Evolutionary conservation across 202 grass and related monocot species (phyloP).

Genomic region (Tripidium arundinaceum): DNA sequence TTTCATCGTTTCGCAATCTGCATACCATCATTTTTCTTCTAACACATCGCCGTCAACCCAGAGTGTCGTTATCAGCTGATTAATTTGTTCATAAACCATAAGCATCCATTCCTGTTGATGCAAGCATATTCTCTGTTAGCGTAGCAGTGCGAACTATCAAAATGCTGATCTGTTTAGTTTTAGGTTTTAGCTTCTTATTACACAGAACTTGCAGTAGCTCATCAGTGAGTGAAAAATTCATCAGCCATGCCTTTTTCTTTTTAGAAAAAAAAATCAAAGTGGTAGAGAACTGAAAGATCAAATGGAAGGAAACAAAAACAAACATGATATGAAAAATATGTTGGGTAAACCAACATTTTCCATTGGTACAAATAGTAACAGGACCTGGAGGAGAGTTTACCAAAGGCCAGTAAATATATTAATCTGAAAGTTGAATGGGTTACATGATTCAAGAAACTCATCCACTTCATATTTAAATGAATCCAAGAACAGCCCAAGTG

Average conservation of each 20-base stretch:
- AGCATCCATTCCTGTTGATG: not conserved
- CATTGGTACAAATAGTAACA: not conserved
- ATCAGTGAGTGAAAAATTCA: not conserved
- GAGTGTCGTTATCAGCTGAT: not conserved
- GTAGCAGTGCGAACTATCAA: not conserved
- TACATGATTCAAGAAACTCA: conserved; percentile 59
- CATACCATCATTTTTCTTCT: not conserved
- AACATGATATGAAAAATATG: not conserved
- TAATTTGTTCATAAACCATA: not conserved
- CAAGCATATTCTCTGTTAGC: not conserved
- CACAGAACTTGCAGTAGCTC: not conserved
- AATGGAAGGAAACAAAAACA: not conserved
- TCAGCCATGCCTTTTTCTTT: not conserved
- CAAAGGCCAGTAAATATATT: conserved; percentile 63
- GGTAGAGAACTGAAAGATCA: not conserved
- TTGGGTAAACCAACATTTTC: conserved; percentile 1
- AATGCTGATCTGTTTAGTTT: not conserved
- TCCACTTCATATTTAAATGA: conserved; percentile 87
- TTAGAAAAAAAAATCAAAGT: not conserved
- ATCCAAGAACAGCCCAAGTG: conserved; percentile 82
- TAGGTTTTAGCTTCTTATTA: not conserved
- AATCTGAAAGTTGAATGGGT: conserved; percentile 46
- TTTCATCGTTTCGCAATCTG: not conserved
- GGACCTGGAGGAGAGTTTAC: conserved; percentile 26
- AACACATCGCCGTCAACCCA: not conserved